These are phyloP conservation scores for Backusella australiensis DNA, from an alignment of 192 early-diverging fungal species.

Conservation along the genomic window DNA sequence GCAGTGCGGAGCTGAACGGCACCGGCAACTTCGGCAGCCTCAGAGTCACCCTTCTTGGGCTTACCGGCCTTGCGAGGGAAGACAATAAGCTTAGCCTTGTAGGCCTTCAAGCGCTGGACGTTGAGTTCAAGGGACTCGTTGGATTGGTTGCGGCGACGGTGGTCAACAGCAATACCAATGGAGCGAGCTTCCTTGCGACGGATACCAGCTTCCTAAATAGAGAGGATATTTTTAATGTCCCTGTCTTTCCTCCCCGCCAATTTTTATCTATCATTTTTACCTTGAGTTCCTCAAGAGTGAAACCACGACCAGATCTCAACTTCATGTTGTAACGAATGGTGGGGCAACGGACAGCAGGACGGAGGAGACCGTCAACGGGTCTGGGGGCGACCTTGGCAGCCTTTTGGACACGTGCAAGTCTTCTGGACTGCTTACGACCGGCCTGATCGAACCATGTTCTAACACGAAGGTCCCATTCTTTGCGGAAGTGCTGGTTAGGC, in stretches of 20 bases:
- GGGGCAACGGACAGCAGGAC: constrained; percentile 95
- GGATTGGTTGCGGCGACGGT: constrained; percentile 95
- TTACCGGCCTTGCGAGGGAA: constrained; percentile 94
- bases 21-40: constrained; percentile 50
- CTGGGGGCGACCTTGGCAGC: constrained; percentile 94
- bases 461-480: constrained; percentile 96
- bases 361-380: constrained; percentile 93
- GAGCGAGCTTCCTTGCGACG: constrained; percentile 89
- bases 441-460: constrained; percentile 99
- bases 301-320: constrained; percentile 94
- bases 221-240: neutral
- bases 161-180: constrained; percentile 96
- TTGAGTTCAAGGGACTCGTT: constrained; percentile 92
- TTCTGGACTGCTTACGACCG: constrained; percentile 91
- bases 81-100: constrained; percentile 93
- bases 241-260: neutral
- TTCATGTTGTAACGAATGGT: constrained; percentile 99
- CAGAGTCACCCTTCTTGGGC: constrained; percentile 77
- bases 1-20: constrained; percentile 67
- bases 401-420: constrained; percentile 89
- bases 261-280: constrained; percentile 36
- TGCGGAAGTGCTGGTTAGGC: constrained; percentile 96
- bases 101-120: constrained; percentile 92
- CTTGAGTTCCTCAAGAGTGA: constrained; percentile 99
- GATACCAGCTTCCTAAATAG: constrained; percentile 81